phyloP scores from a whole-genome alignment of 208 protist species.

The Leishmania martiniquensis region DNA sequence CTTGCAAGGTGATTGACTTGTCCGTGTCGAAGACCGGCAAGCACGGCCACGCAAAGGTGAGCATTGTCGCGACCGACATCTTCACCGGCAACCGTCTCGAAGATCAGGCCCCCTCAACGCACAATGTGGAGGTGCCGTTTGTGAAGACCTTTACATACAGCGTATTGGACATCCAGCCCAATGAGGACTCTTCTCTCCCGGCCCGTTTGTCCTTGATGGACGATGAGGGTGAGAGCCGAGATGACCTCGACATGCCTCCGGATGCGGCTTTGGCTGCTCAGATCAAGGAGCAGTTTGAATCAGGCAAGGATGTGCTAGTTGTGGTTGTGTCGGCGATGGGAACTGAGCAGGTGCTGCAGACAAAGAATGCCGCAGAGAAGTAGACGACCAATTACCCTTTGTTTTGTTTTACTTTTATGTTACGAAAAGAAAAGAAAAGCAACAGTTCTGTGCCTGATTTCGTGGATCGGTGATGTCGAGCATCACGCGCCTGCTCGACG shows the following conservation, averaged over 20 bases:
- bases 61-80: slow-evolving; percentile 97
- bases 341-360: slow-evolving; percentile 93
- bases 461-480: background rate
- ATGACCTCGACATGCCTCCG: slow-evolving; percentile 95
- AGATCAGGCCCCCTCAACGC: slow-evolving; percentile 97
- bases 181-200: slow-evolving; percentile 79
- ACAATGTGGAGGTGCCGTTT: slow-evolving; percentile 97
- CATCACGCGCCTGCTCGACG: background rate
- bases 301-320: slow-evolving; percentile 95
- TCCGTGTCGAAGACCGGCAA: slow-evolving; percentile 99
- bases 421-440: background rate
- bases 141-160: slow-evolving; percentile 95
- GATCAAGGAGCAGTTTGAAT: slow-evolving; percentile 93
- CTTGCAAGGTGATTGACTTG: slow-evolving; percentile 98
- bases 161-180: slow-evolving; percentile 93
- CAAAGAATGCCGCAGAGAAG: slow-evolving; percentile 92
- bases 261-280: slow-evolving; percentile 90
- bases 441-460: background rate
- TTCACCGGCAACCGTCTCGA: slow-evolving; percentile 99
- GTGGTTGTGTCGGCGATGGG: slow-evolving; percentile 95
- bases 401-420: background rate
- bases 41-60: slow-evolving; percentile 99
- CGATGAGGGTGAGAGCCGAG: slow-evolving; percentile 93
- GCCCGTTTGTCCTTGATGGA: slow-evolving; percentile 91
- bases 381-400: slow-evolving; percentile 26